Evolutionary conservation across 768 basidiomycete genomes (phyloP).

Genomic region (Phanerochaete sordida): DNA sequence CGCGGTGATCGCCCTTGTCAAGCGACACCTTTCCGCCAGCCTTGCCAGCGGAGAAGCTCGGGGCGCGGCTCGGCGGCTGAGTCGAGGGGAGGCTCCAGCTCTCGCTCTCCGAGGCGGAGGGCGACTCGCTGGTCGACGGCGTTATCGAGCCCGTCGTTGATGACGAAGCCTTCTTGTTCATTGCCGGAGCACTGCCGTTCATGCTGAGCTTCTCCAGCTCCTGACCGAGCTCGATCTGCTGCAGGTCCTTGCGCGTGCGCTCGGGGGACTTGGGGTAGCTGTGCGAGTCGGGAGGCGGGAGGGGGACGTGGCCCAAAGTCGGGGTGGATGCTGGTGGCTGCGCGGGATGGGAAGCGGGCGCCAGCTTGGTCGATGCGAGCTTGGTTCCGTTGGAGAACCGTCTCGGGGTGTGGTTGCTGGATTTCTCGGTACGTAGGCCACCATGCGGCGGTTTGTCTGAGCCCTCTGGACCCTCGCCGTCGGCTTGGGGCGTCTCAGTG

Average conservation of each 20-base stretch:
- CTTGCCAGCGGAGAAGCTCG: slow-evolving; percentile 37
- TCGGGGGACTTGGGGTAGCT: slow-evolving; percentile 49
- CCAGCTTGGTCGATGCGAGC: slow-evolving; percentile 10
- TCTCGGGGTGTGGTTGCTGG: background rate
- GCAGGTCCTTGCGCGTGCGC: slow-evolving; percentile 40
- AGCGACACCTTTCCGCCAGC: slow-evolving; percentile 16
- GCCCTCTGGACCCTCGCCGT: slow-evolving; percentile 54
- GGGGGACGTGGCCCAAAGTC: slow-evolving; percentile 34
- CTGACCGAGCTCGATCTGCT: slow-evolving; percentile 26
- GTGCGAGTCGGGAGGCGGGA: slow-evolving; percentile 49
- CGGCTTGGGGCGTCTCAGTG: slow-evolving; percentile 48
- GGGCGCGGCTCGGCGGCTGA: slow-evolving; percentile 51
- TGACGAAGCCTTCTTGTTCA: slow-evolving; percentile 24
- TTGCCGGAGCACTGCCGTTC: slow-evolving; percentile 17
- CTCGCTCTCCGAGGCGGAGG: slow-evolving; percentile 55
- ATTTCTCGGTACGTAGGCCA: slow-evolving; percentile 2
- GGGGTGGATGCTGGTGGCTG: slow-evolving; percentile 17
- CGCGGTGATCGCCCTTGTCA: slow-evolving; percentile 5
- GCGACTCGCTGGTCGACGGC: slow-evolving; percentile 38
- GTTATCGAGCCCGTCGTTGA: slow-evolving; percentile 40
- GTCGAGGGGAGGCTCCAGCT: slow-evolving; percentile 62
- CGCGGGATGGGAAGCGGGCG: slow-evolving; percentile 10
- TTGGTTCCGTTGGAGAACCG: slow-evolving; percentile 17
- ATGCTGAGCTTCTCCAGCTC: slow-evolving; percentile 9
- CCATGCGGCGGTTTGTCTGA: slow-evolving; percentile 56